A percentile compares a stretch with the other conserved stretches of the same genome.
phyloP scores from a whole-genome alignment of 2,329 filamentous ascomycete genomes.

The Fusarium sp. region DNA sequence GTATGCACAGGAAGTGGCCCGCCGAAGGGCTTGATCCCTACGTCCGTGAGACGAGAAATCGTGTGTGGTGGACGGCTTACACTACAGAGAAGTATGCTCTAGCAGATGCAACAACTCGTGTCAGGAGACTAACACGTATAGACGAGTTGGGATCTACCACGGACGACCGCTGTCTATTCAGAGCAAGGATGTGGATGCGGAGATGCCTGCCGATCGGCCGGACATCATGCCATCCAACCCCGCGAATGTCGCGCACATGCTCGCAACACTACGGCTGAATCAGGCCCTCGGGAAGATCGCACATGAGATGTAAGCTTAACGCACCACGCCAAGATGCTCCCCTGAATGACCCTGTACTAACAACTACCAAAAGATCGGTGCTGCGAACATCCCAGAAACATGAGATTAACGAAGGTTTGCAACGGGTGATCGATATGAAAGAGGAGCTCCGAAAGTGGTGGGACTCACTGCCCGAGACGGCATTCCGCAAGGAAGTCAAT shows the following conservation, averaged over 20 bases:
- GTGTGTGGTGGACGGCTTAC: slow-evolving; percentile 72
- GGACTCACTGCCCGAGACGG: slow-evolving; percentile 54
- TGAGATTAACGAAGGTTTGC: slow-evolving; percentile 52
- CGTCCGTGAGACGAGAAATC: slow-evolving; percentile 67
- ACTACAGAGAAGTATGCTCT: slow-evolving; percentile 67
- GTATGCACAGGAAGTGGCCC: slow-evolving; percentile 69
- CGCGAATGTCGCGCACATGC: slow-evolving; percentile 63
- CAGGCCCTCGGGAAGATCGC: slow-evolving; percentile 54
- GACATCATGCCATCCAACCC: slow-evolving; percentile 60
- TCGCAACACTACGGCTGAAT: slow-evolving; percentile 60
- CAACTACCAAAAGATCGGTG: slow-evolving; percentile 48
- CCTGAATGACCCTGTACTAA: slow-evolving; percentile 21
- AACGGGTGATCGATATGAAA: slow-evolving; percentile 55
- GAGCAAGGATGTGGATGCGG: slow-evolving; percentile 68
- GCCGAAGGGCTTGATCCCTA: slow-evolving; percentile 63
- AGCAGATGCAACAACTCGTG: neutral
- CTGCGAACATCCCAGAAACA: slow-evolving; percentile 53
- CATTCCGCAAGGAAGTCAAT: slow-evolving; percentile 57
- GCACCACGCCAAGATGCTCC: neutral
- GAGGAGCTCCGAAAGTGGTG: slow-evolving; percentile 58
- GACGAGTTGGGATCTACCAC: slow-evolving; percentile 70
- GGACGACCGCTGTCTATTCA: slow-evolving; percentile 69
- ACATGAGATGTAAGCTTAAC: slow-evolving; percentile 57
- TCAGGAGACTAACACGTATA: slow-evolving; percentile 47
- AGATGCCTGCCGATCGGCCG: slow-evolving; percentile 64